Conservation (phyloP, 2,329 filamentous ascomycete species). For the Fusarium humuli region DNA sequence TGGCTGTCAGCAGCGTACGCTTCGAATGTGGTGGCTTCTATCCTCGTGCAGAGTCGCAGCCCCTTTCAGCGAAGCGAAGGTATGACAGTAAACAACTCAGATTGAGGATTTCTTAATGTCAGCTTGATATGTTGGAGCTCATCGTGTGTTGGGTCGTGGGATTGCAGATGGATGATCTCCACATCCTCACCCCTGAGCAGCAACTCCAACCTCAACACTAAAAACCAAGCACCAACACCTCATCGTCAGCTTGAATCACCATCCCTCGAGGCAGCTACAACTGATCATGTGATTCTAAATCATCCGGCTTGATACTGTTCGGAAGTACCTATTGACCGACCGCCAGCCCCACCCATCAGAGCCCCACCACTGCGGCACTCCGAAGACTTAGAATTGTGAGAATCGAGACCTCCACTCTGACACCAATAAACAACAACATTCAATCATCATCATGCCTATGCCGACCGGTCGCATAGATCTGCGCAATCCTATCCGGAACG, state of each 20-base stretch:
- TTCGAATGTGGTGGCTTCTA: too few species aligned
- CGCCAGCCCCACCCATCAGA: too few species aligned
- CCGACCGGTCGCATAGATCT: too few species aligned
- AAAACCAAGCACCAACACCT: neutral
- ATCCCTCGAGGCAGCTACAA: neutral
- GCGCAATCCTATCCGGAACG: too few species aligned
- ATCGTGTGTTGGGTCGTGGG: neutral
- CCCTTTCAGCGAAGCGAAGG: fast-evolving
- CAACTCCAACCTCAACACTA: fast-evolving
- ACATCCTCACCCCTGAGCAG: fast-evolving
- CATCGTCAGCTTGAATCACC: neutral
- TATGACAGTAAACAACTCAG: fast-evolving
- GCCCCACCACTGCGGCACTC: neutral
- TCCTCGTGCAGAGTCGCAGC: neutral
- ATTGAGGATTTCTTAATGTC: fast-evolving
- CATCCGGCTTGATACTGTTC: too few species aligned
- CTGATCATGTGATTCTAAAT: neutral
- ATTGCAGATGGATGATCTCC: neutral
- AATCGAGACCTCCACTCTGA: too few species aligned
- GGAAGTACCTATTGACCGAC: too few species aligned
- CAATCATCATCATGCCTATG: too few species aligned
- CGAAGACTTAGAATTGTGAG: neutral
- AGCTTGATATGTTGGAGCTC: neutral
- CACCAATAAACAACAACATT: too few species aligned
- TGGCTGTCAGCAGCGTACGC: too few species aligned